These are phyloP conservation scores for Alternaria burnsii DNA, from an alignment of 2,329 filamentous ascomycete species.

Conservation along the genomic window DNA sequence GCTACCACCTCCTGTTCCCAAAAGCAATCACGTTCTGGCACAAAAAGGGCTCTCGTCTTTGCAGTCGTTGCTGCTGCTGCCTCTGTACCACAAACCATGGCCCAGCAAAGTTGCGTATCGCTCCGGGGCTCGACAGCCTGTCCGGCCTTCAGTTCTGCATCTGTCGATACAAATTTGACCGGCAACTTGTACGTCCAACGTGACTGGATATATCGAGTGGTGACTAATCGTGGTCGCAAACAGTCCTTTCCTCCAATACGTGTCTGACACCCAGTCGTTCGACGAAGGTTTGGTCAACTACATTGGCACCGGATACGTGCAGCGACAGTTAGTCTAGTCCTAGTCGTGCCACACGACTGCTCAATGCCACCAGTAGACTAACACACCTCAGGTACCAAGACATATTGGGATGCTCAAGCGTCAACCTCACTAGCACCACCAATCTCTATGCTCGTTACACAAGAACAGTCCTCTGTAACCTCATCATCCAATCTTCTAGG, in stretches of 20 bases:
- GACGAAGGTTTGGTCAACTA: slow-evolving; percentile 78
- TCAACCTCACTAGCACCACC: slow-evolving; percentile 80
- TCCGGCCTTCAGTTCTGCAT: slow-evolving; percentile 75
- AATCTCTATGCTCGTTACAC: slow-evolving; percentile 93
- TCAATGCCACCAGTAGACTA: slow-evolving; percentile 27
- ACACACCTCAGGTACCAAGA: slow-evolving; percentile 73
- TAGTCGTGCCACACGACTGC: background rate
- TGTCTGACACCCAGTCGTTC: slow-evolving; percentile 79
- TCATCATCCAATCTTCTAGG: slow-evolving; percentile 90
- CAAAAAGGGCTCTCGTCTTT: slow-evolving; percentile 31
- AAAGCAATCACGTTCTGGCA: slow-evolving; percentile 30
- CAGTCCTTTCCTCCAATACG: slow-evolving; percentile 86
- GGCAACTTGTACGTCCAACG: slow-evolving; percentile 66
- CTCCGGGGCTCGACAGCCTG: slow-evolving; percentile 75
- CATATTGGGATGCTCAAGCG: slow-evolving; percentile 79
- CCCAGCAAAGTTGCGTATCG: slow-evolving; percentile 67
- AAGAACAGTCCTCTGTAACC: slow-evolving; percentile 89
- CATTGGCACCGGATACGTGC: slow-evolving; percentile 76
- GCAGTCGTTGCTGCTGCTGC: slow-evolving; percentile 40
- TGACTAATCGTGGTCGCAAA: slow-evolving; percentile 16
- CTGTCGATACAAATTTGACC: slow-evolving; percentile 72
- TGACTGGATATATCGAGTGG: background rate
- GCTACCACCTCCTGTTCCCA: slow-evolving; percentile 27
- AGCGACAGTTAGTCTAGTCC: slow-evolving; percentile 70
- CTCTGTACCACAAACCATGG: slow-evolving; percentile 42